Evolutionary conservation across 345 rosid species (phyloP), one percentile per base, ranked within the genome.

Genomic region (Erucastrum elatum): DNA sequence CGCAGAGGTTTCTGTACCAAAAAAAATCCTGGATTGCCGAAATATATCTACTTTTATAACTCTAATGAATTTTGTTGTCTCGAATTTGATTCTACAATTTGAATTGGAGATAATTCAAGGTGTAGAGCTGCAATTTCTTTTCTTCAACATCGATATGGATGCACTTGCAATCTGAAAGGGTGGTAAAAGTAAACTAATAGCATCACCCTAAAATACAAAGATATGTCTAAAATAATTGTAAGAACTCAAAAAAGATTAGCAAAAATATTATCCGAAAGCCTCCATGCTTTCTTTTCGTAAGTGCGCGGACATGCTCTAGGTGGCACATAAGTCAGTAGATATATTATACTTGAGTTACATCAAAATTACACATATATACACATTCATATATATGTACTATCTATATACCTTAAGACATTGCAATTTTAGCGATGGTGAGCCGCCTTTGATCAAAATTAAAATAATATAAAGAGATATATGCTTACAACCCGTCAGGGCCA

Each of bases 221-320:
- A 46, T 46, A 46, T 12, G 55, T 46, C 16, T 46, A 46, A 46
- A 46, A 46, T 13, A 4, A 46, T 13, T 46, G 68, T 17, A 60
- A 16, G 55, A 41, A 44, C 0, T 68, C 37, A 61, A 25, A 15
- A 29, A 74, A 62, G 34, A 5, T 2, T 9, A 63, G 17, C 9
- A 63, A 46, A 11, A 66, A 29, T 59, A 76, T n/a, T 30, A 8
- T 63, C 25, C 49, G 15, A 44, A 34, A 51, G 34, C 6, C 26
- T 70, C 64, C 73, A 63, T 62, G 69, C 49, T 62, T 10, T 49
- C 51, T 30, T 51, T 46, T 35, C 6, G 25, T 27, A 70, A 70
- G 41, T 51, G 64, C 70, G 55, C 64, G 65, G 37, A 64, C 71
- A 65, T 58, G 81, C 81, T 71, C 64, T 53, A 53, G 34, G 17